Percentiles rank a stretch among this genome's conserved stretches.
These are phyloP conservation scores for Neolentinus lepideus DNA, from an alignment of 1,284 basidiomycete genomes.

Conservation along the genomic window DNA sequence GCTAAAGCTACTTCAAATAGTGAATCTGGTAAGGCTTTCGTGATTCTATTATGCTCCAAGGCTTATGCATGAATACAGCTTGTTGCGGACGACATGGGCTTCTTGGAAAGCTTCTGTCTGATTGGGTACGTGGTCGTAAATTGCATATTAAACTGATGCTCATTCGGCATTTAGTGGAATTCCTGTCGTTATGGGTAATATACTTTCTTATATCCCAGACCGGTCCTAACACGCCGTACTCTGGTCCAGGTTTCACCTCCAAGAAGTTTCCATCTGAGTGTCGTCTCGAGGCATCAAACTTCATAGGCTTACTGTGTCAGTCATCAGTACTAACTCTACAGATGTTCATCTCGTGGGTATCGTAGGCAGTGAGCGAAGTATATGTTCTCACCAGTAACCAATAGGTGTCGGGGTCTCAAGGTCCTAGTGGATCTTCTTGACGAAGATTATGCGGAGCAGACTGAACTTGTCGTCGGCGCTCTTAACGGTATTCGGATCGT, in stretches of 20 bases:
- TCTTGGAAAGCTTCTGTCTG: slow-evolving; percentile 92
- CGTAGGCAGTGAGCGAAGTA: background rate
- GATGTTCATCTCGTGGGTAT: slow-evolving; percentile 91
- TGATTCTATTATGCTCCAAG: slow-evolving; percentile 1
- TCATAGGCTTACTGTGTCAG: slow-evolving; percentile 88
- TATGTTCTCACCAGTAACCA: slow-evolving; percentile 4
- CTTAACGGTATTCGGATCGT: slow-evolving; percentile 93
- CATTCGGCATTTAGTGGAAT: slow-evolving; percentile 55
- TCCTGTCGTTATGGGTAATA: slow-evolving; percentile 83
- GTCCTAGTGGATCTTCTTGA: slow-evolving; percentile 94
- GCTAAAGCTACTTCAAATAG: slow-evolving; percentile 79
- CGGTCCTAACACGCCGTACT: slow-evolving; percentile 1
- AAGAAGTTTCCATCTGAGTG: slow-evolving; percentile 93
- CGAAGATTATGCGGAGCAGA: slow-evolving; percentile 89
- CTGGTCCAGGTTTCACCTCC: slow-evolving; percentile 71
- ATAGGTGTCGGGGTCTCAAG: slow-evolving; percentile 86
- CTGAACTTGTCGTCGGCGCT: slow-evolving; percentile 89
- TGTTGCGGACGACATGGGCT: slow-evolving; percentile 78
- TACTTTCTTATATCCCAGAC: slow-evolving; percentile 7
- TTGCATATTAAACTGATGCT: background rate
- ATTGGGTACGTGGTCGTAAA: slow-evolving; percentile 56
- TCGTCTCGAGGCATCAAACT: slow-evolving; percentile 90
- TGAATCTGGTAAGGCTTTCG: slow-evolving; percentile 63
- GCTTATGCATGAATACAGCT: slow-evolving; percentile 43
- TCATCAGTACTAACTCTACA: slow-evolving; percentile 90